Base-by-base conservation (phyloP, 2,329 filamentous ascomycete species). In the Blastomyces gilchristii region DNA sequence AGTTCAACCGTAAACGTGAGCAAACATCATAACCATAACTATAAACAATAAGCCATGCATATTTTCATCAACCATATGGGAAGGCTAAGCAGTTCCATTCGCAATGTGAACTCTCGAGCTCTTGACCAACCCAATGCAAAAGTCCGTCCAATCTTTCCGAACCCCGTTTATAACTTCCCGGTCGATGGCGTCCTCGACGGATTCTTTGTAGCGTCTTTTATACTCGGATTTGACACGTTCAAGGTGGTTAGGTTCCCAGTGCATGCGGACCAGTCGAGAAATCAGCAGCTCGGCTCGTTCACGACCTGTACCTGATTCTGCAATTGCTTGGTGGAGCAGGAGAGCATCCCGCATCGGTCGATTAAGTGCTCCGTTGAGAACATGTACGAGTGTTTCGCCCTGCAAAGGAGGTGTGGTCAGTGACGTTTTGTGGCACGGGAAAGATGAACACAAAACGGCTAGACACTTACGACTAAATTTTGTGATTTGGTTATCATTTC, bases 321-420 rank as follows among this genome's bases (percentile, higher is more conserved):
- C 88, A 67, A 97, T 85, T 1, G 94, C 93, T 78, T 97, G 94
- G 75, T 96, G 87, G 1, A 99, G 81, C 2, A 97, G 86, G 47
- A 97, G 83, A 2, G 93, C 91, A 74, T 97, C 94, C 62, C 94
- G 90, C 66, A 96, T 91, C 6, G 94, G 92, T 64, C 89, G 89
- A 78, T 97, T 97, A 79, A 97, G 96, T 63, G 96, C 87, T 70
- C 94, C 94, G 77, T 97, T 97, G 71, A 99, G 87, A 69, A 97
- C 90, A 76, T 97, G 94, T 0, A 91, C 90, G 47, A 97, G 85
- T 25, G 96, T 86, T 78, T 99, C 94, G 67, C 94, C 94, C 92
- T 97, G 68, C 34, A 4, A 9, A 61, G 28, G 34, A 63, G 18
- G 25, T 52, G 16, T 52, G 9, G 25, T 52, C 16, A 52, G 49